Evolutionary conservation across 345 rosid genomes (phyloP).

Genomic region (Aethionema arabicum): DNA sequence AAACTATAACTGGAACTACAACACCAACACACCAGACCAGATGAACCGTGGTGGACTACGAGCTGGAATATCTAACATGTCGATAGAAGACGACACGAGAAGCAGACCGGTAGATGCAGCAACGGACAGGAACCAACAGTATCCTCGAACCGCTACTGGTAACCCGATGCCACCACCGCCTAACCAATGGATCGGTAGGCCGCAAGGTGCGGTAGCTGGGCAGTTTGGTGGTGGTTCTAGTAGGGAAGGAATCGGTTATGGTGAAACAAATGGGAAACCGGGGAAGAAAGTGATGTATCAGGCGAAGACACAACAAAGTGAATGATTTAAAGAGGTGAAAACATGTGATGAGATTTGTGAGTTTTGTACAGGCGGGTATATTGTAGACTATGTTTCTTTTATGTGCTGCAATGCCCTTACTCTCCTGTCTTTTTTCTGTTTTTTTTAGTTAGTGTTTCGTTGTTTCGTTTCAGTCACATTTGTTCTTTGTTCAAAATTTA

Average conservation of each 20-base stretch:
- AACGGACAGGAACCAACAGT: constrained; percentile 22
- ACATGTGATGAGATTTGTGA: constrained; percentile 15
- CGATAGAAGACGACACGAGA: constrained; percentile 50
- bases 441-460: neutral
- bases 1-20: constrained; percentile 46
- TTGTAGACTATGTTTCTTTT: constrained; percentile 7
- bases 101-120: constrained; percentile 19
- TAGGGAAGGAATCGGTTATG: constrained; percentile 41
- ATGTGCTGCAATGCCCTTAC: constrained; percentile 5
- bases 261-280: constrained; percentile 49
- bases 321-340: constrained; percentile 22
- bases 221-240: constrained; percentile 34
- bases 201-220: constrained; percentile 27
- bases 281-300: constrained; percentile 55
- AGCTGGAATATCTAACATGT: constrained; percentile 52
- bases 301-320: constrained; percentile 43
- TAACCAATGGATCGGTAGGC: constrained; percentile 53
- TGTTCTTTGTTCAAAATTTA: too few species aligned
- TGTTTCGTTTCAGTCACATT: too few species aligned
- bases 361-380: constrained; percentile 15
- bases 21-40: constrained; percentile 50
- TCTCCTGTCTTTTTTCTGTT: neutral
- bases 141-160: constrained; percentile 36
- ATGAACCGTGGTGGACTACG: constrained; percentile 49
- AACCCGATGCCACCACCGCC: constrained; percentile 65